Conservation (phyloP, 2,329 filamentous ascomycete species). For the Dactylonectria estremocensis region DNA sequence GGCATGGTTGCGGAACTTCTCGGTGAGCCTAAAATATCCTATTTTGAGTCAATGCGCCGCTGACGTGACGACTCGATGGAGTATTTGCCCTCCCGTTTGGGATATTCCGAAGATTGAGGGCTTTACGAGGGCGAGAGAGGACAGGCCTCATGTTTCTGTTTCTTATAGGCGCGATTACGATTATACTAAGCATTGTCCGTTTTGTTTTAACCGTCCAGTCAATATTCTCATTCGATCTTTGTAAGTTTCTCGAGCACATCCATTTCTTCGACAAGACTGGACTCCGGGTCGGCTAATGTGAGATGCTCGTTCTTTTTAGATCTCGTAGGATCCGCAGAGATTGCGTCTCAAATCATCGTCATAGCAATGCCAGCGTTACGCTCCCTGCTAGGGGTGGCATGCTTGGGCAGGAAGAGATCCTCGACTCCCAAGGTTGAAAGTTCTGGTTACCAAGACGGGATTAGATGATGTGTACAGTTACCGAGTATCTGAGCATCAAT, state of each 20-base stretch:
- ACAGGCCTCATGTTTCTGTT: background rate
- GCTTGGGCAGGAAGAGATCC: too few relatives aligned
- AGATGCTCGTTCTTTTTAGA: background rate
- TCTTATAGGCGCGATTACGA: background rate
- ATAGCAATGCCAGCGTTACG: constrained; percentile 5
- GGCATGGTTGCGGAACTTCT: background rate
- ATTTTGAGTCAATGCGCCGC: background rate
- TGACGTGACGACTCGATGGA: background rate
- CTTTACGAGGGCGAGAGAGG: background rate
- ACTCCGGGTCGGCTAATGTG: rapidly evolving
- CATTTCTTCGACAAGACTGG: too few relatives aligned
- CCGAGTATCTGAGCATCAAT: too few relatives aligned
- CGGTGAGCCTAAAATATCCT: background rate
- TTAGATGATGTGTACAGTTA: too few relatives aligned
- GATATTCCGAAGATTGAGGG: constrained; percentile 2
- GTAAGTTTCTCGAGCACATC: too few relatives aligned
- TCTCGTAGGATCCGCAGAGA: constrained; percentile 5
- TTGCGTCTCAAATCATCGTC: constrained; percentile 2
- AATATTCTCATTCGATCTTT: background rate
- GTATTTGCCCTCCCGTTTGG: constrained; percentile 8
- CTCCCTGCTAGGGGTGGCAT: constrained; percentile 65
- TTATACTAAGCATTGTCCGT: constrained; percentile 5
- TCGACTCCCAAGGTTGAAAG: too few relatives aligned
- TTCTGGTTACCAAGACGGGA: too few relatives aligned
- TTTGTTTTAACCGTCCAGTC: constrained; percentile 4